A percentile compares a stretch with the other conserved stretches of the same genome.
phyloP scores from a whole-genome alignment of 495 filamentous ascomycete species.

The Chaetomidium leptoderma region DNA sequence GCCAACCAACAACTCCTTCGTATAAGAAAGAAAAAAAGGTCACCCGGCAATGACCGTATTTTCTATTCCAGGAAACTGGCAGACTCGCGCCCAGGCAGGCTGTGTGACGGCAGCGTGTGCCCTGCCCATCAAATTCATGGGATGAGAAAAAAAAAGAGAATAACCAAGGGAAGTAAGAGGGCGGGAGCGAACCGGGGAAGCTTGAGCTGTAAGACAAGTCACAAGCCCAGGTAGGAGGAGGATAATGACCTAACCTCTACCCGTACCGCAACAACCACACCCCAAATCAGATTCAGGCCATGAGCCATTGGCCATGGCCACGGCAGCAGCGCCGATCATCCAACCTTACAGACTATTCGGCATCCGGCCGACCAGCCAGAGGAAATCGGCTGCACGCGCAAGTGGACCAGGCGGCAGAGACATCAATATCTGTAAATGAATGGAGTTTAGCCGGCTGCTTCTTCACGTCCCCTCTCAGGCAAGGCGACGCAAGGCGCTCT shows the following conservation, averaged over 20 bases:
- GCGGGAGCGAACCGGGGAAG: conserved; percentile 1
- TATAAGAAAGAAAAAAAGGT: background rate
- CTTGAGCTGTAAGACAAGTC: background rate
- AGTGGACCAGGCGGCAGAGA: conserved; percentile 8
- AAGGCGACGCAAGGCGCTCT: background rate
- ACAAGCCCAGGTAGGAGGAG: background rate
- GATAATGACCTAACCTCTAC: background rate
- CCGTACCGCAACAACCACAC: background rate
- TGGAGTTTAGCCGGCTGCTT: conserved; percentile 8
- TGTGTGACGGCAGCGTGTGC: background rate
- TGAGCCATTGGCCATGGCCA: background rate
- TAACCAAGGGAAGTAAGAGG: background rate
- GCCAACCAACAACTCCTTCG: background rate
- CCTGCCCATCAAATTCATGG: background rate
- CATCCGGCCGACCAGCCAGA: background rate
- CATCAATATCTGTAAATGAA: conserved; percentile 15
- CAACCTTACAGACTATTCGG: background rate
- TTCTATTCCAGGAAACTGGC: background rate
- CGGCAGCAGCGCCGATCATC: conserved; percentile 1
- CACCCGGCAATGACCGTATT: background rate
- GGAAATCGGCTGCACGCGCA: background rate
- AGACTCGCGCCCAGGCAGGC: background rate
- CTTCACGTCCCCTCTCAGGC: background rate
- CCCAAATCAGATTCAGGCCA: background rate
- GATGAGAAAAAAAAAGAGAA: background rate